These are phyloP conservation scores for Massarina eburnea DNA, from an alignment of 2,329 filamentous ascomycete genomes.

Conservation along the genomic window DNA sequence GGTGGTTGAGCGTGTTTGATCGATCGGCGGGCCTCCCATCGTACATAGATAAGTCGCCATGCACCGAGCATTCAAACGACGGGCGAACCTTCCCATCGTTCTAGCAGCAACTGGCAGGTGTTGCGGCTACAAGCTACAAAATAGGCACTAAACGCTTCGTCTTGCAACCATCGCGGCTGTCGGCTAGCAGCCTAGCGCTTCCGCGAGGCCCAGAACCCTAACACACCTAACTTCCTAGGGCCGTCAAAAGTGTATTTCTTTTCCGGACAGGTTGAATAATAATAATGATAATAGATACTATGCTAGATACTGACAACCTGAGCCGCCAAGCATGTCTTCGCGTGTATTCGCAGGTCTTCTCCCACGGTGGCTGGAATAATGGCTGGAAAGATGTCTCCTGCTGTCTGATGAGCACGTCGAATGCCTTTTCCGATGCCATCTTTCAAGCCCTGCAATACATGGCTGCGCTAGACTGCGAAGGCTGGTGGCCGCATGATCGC, in stretches of 20 bases:
- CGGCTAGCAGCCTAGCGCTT: not conserved
- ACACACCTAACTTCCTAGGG: too few relatives aligned
- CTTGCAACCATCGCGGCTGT: not conserved
- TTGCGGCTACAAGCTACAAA: not conserved
- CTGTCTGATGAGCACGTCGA: not conserved
- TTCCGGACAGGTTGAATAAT: not conserved
- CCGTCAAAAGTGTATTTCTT: not conserved
- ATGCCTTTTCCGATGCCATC: not conserved
- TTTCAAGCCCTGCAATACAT: not conserved
- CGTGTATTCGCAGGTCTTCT: too few relatives aligned
- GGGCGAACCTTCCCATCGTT: not conserved
- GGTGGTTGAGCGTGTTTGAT: not conserved
- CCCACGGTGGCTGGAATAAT: too few relatives aligned
- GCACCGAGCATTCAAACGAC: not conserved
- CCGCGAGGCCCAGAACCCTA: not conserved
- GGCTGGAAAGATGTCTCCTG: not conserved
- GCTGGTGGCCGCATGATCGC: constrained; percentile 5
- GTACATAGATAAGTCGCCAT: too few relatives aligned
- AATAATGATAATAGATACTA: too few relatives aligned
- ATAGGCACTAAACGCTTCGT: not conserved
- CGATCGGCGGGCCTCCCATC: too few relatives aligned
- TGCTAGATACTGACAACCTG: not conserved
- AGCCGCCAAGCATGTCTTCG: not conserved
- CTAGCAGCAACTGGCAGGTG: not conserved
- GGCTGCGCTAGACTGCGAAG: constrained; percentile 2